A percentile compares a stretch with the other conserved stretches of the same genome.
Conservation (phyloP, 345 rosid genomes). For the Salix caprea region DNA sequence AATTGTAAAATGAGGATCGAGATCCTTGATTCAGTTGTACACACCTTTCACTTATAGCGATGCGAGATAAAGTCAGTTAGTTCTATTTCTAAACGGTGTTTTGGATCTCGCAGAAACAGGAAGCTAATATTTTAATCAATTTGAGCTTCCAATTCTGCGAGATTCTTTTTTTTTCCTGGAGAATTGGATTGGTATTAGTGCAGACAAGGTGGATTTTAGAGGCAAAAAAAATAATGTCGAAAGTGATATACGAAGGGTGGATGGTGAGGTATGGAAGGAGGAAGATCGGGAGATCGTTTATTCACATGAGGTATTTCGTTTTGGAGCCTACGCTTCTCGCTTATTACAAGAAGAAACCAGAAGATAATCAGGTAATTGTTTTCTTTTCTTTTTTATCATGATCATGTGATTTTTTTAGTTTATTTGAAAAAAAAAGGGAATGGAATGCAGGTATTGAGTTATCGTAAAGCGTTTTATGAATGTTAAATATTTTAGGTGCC, state of each 20-base stretch:
- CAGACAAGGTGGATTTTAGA: neutral
- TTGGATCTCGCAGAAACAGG: conserved; percentile 15
- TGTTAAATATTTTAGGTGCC: conserved; percentile 59
- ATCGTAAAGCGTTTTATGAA: neutral
- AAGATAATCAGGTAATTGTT: conserved; percentile 67
- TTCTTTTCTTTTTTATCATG: neutral
- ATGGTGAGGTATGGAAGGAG: conserved; percentile 98
- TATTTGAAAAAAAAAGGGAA: neutral
- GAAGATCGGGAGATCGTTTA: conserved; percentile 92
- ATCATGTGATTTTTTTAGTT: neutral
- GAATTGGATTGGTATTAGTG: neutral
- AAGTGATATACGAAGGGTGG: conserved; percentile 96
- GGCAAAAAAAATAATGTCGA: conserved; percentile 42
- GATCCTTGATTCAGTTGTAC: conserved; percentile 8
- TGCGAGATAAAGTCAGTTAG: conserved; percentile 13
- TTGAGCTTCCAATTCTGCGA: conserved; percentile 41
- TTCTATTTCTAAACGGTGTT: neutral
- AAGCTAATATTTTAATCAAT: conserved; percentile 8
- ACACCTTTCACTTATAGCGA: conserved; percentile 12
- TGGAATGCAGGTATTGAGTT: conserved; percentile 1
- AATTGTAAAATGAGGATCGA: conserved; percentile 19
- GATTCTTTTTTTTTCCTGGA: conserved; percentile 7
- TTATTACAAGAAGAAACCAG: conserved; percentile 96
- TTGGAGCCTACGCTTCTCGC: conserved; percentile 90
- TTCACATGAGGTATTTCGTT: conserved; percentile 95